Evolutionary conservation across 345 rosid genomes (phyloP).

Genomic region (Eucalyptus marginata): DNA sequence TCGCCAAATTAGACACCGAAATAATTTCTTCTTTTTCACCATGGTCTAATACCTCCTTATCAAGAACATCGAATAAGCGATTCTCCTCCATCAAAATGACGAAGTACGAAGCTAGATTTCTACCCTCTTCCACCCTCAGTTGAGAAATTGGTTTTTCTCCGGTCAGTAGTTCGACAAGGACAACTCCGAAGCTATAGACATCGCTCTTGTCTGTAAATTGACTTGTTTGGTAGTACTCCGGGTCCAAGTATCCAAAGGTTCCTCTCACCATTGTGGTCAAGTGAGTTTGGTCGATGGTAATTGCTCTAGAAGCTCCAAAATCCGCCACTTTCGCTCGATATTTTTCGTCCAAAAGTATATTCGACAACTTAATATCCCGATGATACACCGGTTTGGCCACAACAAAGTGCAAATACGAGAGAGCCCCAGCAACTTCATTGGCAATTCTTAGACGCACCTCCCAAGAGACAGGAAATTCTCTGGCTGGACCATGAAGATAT

Average conservation of each 20-base stretch:
- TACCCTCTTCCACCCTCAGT: neutral
- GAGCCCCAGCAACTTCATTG: slow-evolving; percentile 1
- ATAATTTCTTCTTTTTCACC: neutral
- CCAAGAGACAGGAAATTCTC: neutral
- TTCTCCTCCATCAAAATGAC: neutral
- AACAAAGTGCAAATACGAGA: neutral
- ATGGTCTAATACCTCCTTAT: neutral
- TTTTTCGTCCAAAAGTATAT: slow-evolving; percentile 1
- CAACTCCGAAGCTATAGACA: slow-evolving; percentile 7
- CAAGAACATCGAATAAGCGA: neutral
- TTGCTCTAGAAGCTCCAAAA: neutral
- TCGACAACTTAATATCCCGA: slow-evolving; percentile 2
- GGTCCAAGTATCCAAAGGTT: slow-evolving; percentile 6
- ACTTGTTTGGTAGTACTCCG: slow-evolving; percentile 4
- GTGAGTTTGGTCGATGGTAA: slow-evolving; percentile 2
- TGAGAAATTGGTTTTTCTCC: slow-evolving; percentile 2
- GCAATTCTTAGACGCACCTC: neutral
- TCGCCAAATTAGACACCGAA: no score
- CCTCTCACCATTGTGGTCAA: slow-evolving; percentile 4
- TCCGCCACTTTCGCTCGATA: slow-evolving; percentile 2
- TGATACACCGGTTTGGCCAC: neutral
- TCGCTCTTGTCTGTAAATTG: neutral
- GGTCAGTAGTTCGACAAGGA: neutral
- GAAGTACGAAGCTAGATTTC: neutral
- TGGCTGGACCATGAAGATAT: neutral